Evolutionary conservation across 2,329 filamentous ascomycete species (phyloP), one percentile per base, ranked within the genome.

Genomic region (Epichloe bromicola): DNA sequence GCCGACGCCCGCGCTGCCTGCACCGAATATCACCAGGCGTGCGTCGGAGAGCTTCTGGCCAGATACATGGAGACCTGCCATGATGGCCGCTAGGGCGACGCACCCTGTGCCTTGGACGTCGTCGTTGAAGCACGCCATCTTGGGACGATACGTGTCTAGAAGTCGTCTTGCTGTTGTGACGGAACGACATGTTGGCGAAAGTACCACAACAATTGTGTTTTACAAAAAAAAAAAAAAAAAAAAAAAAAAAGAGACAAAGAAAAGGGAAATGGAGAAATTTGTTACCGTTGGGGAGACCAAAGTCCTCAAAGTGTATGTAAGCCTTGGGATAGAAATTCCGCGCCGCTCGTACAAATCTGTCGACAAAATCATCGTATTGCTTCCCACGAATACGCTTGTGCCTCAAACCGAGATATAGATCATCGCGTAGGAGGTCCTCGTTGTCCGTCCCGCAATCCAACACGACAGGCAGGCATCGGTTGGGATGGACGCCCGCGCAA

Each of bases 251-350:
- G n/a, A n/a, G n/a, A n/a, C n/a, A n/a, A n/a, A n/a, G n/a, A 1
- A 20, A 23, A 1, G 7, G 26, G 8, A 30, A 11, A n/a, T 39
- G 12, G 2, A 2, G 14, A 2, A 5, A 5, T 11, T n/a, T 54
- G 67, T 56, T 54, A 76, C 78, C 79, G 60, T 95, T 95, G 1
- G 66, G 66, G 0, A 94, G 68, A 1, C 88, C 88, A 68, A 95
- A 94, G 61, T 95, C 89, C 60, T 95, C 87, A 59, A 94, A 95
- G 61, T 95, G 88, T 19, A 95, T 83, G 59, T 90, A 91, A 0
- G 89, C 88, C 44, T 76, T 81, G 0, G 89, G 89, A 54, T 84
- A 95, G 2, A 81, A 73, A 58, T 83, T 80, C 43, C 81, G 73
- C 0, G 83, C 83, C 0, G 80, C 74, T 48, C 74, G 70, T 8